Conservation (phyloP, 2,329 filamentous ascomycete genomes). For the Aaosphaeria pasadenensis region DNA sequence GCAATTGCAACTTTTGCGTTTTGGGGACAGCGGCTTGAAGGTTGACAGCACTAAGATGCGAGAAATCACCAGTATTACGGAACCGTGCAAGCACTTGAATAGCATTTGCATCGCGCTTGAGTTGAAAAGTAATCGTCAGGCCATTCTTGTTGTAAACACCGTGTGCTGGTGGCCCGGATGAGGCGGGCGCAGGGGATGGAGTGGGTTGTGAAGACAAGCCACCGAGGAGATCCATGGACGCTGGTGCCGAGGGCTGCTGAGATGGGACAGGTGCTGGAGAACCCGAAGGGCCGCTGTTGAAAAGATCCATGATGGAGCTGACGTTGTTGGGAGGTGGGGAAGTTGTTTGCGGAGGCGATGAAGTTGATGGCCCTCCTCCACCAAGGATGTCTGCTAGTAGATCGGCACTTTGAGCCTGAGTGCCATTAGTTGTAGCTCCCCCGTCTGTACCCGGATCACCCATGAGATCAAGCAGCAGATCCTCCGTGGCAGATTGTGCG, state of each 20-base stretch:
- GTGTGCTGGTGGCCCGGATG: conserved; percentile 51
- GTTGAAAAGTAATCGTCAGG: conserved; percentile 73
- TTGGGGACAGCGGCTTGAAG: conserved; percentile 96
- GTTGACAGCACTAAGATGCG: conserved; percentile 69
- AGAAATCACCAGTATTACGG: conserved; percentile 68
- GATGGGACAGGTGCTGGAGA: conserved; percentile 38
- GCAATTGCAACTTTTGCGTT: conserved; percentile 87
- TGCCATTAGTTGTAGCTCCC: conserved; percentile 54
- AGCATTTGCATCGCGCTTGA: conserved; percentile 77
- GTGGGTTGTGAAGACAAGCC: conserved; percentile 46
- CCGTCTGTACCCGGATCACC: conserved; percentile 68
- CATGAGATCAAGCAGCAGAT: conserved; percentile 90
- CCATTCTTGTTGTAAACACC: conserved; percentile 85
- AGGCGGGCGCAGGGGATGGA: conserved; percentile 16
- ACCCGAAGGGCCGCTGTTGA: conserved; percentile 52
- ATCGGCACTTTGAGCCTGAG: conserved; percentile 71
- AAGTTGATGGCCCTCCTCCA: conserved; percentile 52
- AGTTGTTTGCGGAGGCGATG: conserved; percentile 44
- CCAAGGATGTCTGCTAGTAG: conserved; percentile 89
- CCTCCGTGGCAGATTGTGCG: conserved; percentile 82
- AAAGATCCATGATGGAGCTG: conserved; percentile 84
- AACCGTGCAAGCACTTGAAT: conserved; percentile 84
- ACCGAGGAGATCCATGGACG: conserved; percentile 41
- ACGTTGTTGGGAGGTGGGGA: conserved; percentile 41
- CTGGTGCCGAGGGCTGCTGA: conserved; percentile 34